Percentiles rank a stretch among this genome's conserved stretches.
These are phyloP conservation scores for Monosporascus sp. DNA, from an alignment of 2,329 filamentous ascomycete species.

Conservation along the genomic window DNA sequence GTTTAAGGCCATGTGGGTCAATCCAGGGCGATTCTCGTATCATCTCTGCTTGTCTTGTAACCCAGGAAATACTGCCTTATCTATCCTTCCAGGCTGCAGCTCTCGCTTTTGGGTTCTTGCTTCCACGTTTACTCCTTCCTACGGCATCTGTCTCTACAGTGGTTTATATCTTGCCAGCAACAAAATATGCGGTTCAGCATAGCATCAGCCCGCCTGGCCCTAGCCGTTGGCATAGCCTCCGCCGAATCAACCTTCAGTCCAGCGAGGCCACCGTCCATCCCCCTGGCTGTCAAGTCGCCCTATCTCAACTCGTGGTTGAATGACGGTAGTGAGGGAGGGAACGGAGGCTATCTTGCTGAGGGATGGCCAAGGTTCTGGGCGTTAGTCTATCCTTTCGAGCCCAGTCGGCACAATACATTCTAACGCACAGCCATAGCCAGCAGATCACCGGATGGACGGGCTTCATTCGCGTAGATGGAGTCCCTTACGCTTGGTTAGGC, in stretches of 20 bases:
- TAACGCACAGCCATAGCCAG: slow-evolving; percentile 34
- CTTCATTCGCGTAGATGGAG: slow-evolving; percentile 62
- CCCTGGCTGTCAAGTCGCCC: slow-evolving; percentile 69
- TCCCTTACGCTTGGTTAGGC: slow-evolving; percentile 65
- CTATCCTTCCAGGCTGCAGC: neutral
- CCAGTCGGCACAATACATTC: neutral
- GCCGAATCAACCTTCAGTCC: slow-evolving; percentile 55
- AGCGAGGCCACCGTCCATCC: slow-evolving; percentile 61
- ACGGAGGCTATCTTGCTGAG: slow-evolving; percentile 63
- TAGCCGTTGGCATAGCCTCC: slow-evolving; percentile 22
- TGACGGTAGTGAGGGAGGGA: slow-evolving; percentile 55
- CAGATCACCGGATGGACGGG: slow-evolving; percentile 62
- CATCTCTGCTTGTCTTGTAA: neutral
- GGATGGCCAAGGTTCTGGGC: slow-evolving; percentile 66
- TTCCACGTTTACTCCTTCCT: neutral
- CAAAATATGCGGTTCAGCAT: slow-evolving; percentile 22
- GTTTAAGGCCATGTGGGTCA: neutral
- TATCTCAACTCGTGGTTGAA: slow-evolving; percentile 69
- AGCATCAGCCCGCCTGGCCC: slow-evolving; percentile 20
- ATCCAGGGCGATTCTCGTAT: neutral
- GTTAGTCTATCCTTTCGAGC: slow-evolving; percentile 33
- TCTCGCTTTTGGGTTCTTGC: neutral
- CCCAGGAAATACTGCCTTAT: neutral
- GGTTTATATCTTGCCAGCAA: too few relatives aligned
- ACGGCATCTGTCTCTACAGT: neutral